Evolutionary conservation across 495 filamentous ascomycete genomes (phyloP), one percentile per base, ranked within the genome.

Genomic region (Penicillium samsonianum): DNA sequence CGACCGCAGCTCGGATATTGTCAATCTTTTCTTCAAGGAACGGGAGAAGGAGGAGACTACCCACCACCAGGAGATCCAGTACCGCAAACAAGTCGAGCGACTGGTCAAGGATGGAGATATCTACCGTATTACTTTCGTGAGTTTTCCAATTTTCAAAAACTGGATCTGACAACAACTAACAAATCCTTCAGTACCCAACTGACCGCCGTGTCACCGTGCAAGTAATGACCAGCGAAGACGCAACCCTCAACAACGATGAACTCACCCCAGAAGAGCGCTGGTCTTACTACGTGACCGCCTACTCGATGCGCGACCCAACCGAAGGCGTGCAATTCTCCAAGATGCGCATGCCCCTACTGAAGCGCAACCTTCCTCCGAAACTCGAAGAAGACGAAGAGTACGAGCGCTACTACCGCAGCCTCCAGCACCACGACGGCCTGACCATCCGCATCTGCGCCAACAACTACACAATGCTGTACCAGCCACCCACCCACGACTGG

Each of bases 261-360:
- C 67, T 88, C 30, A 81, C 76, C 58, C 71, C 77, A 28, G 81
- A 85, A 53, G 80, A 81, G 44, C 80, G 80, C 49, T 98, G 93
- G 93, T 88, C 89, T 48, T 92, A 93, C 78, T 99, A 99, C 67
- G 89, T 96, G 41, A 90, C 91, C 40, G 90, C 92, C 10, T 99
- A 88, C 73, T 87, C 88, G 46, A 89, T 90, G 67, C 80, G 91
- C 42, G 92, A 95, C 55, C 89, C 88, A 6, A 99, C 95, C 14
- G 95, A 99, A 71, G 90, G 90, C 26, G 80, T 97, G 7, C 75
- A 80, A 7, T 79, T 85, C 40, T 79, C 79, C 7, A 80, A 81
- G 20, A 78, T 95, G 64, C 78, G 67, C 75, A 85, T 80, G 73
- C 86, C 78, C 44, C 90, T 78, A 78, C 71, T 95, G 11, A 84